Base-by-base conservation (phyloP, 2,329 filamentous ascomycete genomes). In the Ceratocystis huliohia region DNA sequence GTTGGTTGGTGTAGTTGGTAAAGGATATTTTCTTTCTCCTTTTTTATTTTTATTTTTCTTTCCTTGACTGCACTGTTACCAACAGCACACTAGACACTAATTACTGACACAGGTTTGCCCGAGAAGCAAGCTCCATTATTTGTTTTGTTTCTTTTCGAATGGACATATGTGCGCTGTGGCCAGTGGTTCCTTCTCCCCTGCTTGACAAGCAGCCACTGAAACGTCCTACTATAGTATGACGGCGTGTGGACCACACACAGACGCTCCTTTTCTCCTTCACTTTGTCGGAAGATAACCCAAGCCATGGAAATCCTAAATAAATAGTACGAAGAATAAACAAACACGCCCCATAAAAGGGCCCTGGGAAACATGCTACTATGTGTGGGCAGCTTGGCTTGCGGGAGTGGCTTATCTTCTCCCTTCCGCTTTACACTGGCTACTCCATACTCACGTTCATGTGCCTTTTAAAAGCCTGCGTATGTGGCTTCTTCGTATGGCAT, bases 151-250 rank as follows among this genome's bases (percentile, higher is more conserved):
- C 46, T 50, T 50, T 41, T 48, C 13, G 20, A 61, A 7, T n/a
- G 41, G 30, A 15, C 20, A 37, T 37, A 41, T 41, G 37, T 41
- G 13, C 37, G 37, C 37, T 41, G 25, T 37, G 59, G 33, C 30
- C 33, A 41, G 30, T 45, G 59, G 20, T 41, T 41, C 41, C 7
- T 37, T 44, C 33, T 30, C 41, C 59, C 59, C 20, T 25, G 59
- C 20, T 45, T 62, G 59, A 45, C 59, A 57, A 57, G 53, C 28
- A 30, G 53, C 53, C 53, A 57, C 53, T 57, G 53, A 57, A 57
- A 57, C 53, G 53, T 57, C 53, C 53, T 57, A 30, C 41, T 22
- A 41, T 30, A 62, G 59, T 45, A 44, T 45, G 33, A 62, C 59
- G 41, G 59, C n/a, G 46, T 50, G n/a, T 20, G n/a, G 46, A 20